Evolutionary conservation across 148 eudicot genomes (phyloP), one percentile per base, ranked within the genome.

Genomic region (Rhododendron ferrugineum): DNA sequence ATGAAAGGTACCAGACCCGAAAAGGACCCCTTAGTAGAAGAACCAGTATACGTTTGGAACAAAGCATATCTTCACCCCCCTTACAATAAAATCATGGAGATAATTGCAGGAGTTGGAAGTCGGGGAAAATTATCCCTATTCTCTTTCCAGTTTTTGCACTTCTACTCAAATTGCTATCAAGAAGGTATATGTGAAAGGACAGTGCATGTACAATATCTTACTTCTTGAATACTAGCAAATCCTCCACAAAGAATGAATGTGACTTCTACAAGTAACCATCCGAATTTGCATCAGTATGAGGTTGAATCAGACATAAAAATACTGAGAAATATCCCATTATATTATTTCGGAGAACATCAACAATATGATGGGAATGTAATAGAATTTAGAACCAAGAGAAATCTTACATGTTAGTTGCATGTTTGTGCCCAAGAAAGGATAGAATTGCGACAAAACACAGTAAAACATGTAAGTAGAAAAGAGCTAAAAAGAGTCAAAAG

Each of bases 221-320:
- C 98, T 90, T 94, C 87, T 93, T 86, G 37, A 97, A 91, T 86
- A 95, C 95, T 56, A 97, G 44, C 90, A 78, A 97, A 97, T 78
- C 90, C 91, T 70, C 99, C 99, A 82, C 94, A 95, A 66, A 97
- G 98, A 80, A 93, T 90, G 89, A 95, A 97, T 49, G 98, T 94
- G 44, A 92, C 86, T 34, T 93, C 93, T 44, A 95, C 98, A 66
- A 97, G 99, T 58, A 97, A 80, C 99, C 98, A 97, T 89, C 98
- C 98, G 89, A 95, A 95, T 91, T 98, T 97, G 99, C 88, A 90
- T 50, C 44, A 86, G 87, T 47, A 76, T 79, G 85, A 76, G 26
- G 14, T 20, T 37, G 14, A 36, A 86, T 87, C 60, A 87, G 60
- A 44, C 28, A 40, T 40, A 2, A 5, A 85, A 62, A 4, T 5